A percentile compares a stretch with the other conserved stretches of the same genome.
Conservation (phyloP, 176 grass and related monocot genomes). For the Olyra latifolia region DNA sequence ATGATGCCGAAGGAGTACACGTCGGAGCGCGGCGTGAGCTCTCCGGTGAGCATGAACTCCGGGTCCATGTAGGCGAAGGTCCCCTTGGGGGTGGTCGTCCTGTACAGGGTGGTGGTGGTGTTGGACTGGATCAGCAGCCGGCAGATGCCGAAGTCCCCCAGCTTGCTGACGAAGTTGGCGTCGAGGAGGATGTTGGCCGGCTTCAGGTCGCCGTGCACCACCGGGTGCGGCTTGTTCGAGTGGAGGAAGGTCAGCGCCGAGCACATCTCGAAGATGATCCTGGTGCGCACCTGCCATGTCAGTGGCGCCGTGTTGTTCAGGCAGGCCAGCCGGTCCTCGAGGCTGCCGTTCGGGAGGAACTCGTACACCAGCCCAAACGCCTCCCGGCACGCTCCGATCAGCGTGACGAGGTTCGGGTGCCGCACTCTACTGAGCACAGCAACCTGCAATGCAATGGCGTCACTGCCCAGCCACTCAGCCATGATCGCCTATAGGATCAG, state of each 20-base stretch:
- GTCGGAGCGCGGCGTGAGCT: conserved; percentile 58
- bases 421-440: conserved; percentile 49
- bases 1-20: conserved; percentile 79
- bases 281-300: conserved; percentile 60
- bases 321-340: conserved; percentile 49
- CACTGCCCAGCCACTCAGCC: too few relatives aligned
- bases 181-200: conserved; percentile 74
- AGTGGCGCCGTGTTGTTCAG: conserved; percentile 45
- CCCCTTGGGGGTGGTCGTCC: conserved; percentile 32
- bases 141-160: conserved; percentile 61
- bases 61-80: conserved; percentile 60
- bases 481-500: too few relatives aligned
- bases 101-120: conserved; percentile 37
- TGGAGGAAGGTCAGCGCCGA: conserved; percentile 80
- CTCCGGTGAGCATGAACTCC: too few relatives aligned
- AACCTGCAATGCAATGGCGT: conserved; percentile 43
- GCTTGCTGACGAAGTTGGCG: conserved; percentile 64
- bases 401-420: conserved; percentile 63
- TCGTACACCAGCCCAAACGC: conserved; percentile 44
- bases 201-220: conserved; percentile 74
- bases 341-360: conserved; percentile 60
- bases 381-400: conserved; percentile 57
- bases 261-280: conserved; percentile 74
- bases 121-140: conserved; percentile 37
- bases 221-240: conserved; percentile 51